These are phyloP conservation scores for Ophiostoma tasmaniense DNA, from an alignment of 2,329 filamentous ascomycete species.

Conservation along the genomic window DNA sequence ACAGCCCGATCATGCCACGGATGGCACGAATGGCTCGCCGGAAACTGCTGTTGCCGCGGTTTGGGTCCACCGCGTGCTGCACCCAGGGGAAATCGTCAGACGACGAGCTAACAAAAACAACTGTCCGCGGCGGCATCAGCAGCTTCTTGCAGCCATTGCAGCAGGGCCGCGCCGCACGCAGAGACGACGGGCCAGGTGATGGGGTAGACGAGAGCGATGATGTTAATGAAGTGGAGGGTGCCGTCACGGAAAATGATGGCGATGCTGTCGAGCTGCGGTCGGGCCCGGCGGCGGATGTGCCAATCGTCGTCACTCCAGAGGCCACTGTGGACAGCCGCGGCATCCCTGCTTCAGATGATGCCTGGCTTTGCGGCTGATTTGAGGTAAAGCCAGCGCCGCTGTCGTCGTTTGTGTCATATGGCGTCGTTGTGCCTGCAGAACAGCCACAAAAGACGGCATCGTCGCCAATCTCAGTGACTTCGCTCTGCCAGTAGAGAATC, in stretches of 20 bases:
- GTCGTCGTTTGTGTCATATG: conserved; percentile 5
- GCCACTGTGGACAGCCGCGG: conserved; percentile 5
- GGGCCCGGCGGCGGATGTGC: background rate
- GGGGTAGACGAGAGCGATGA: background rate
- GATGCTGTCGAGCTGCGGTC: conserved; percentile 5
- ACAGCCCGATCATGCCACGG: background rate
- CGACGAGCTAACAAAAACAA: conserved; percentile 9
- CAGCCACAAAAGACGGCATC: conserved; percentile 27
- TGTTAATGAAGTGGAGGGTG: conserved; percentile 3
- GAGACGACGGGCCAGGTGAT: background rate
- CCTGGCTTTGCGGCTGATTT: background rate
- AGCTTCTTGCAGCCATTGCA: conserved; percentile 7
- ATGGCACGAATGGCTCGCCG: background rate
- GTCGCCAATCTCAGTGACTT: conserved; percentile 33
- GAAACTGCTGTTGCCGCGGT: background rate
- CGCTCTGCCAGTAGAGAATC: conserved; percentile 43
- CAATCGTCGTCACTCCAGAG: background rate
- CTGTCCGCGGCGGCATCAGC: conserved; percentile 11
- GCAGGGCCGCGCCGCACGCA: background rate
- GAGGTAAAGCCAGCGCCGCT: background rate
- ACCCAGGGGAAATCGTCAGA: conserved; percentile 2
- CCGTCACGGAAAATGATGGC: background rate
- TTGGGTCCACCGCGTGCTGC: background rate
- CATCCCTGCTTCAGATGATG: background rate
- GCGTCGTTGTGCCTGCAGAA: conserved; percentile 17